A percentile compares a stretch with the other conserved stretches of the same genome.
Evolutionary conservation across 2,329 filamentous ascomycete genomes (phyloP).

Genomic region (Oidium heveae): DNA sequence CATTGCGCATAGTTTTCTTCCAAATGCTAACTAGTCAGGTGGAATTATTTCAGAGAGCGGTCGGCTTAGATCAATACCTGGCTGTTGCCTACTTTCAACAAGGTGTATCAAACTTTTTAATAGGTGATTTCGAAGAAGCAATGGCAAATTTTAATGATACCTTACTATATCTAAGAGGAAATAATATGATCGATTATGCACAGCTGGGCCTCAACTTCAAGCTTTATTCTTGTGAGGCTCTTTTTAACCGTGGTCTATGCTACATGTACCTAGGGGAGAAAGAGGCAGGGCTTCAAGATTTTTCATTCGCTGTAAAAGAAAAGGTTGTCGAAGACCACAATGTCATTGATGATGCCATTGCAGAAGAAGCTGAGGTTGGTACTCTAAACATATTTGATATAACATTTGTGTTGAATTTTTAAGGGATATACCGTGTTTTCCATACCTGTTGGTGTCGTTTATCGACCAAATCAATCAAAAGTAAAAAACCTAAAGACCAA

Average conservation of each 20-base stretch:
- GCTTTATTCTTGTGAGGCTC: slow-evolving; percentile 85
- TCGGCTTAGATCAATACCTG: slow-evolving; percentile 78
- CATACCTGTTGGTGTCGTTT: slow-evolving; percentile 85
- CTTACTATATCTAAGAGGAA: slow-evolving; percentile 75
- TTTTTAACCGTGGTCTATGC: slow-evolving; percentile 92
- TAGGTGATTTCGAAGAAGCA: slow-evolving; percentile 92
- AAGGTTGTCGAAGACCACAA: slow-evolving; percentile 92
- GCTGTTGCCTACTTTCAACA: slow-evolving; percentile 97
- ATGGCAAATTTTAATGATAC: slow-evolving; percentile 98
- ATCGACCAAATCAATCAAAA: slow-evolving; percentile 89
- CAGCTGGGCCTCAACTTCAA: slow-evolving; percentile 90
- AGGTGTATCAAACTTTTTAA: slow-evolving; percentile 89
- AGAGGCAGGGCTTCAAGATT: slow-evolving; percentile 72
- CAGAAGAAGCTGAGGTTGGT: slow-evolving; percentile 67
- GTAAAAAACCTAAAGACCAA: slow-evolving; percentile 96
- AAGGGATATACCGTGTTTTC: slow-evolving; percentile 97
- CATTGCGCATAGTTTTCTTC: slow-evolving; percentile 1
- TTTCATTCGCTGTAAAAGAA: slow-evolving; percentile 76
- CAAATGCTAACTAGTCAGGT: slow-evolving; percentile 31
- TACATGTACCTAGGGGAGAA: slow-evolving; percentile 92
- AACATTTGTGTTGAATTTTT: slow-evolving; percentile 5
- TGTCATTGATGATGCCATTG: slow-evolving; percentile 92
- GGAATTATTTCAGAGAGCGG: slow-evolving; percentile 79
- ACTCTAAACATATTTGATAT: not conserved
- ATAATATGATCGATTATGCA: slow-evolving; percentile 94